phyloP scores from a whole-genome alignment of 2,329 filamentous ascomycete species.

The Dactylella cylindrospora region DNA sequence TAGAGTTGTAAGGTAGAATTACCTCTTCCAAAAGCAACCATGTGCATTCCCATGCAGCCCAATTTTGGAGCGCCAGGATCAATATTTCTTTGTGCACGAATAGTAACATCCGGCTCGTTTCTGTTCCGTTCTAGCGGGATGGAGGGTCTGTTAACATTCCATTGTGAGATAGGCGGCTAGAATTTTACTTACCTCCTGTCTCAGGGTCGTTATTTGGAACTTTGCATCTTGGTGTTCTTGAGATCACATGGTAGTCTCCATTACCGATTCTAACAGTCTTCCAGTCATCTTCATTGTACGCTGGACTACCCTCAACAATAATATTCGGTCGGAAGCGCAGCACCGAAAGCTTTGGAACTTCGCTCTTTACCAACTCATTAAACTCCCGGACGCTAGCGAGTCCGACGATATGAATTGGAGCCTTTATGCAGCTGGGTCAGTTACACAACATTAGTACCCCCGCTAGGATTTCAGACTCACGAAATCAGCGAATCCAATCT shows the following conservation, averaged over 20 bases:
- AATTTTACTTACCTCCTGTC: conserved; percentile 16
- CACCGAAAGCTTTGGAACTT: conserved; percentile 61
- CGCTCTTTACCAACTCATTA: conserved; percentile 60
- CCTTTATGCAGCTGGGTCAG: conserved; percentile 57
- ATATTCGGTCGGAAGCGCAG: conserved; percentile 72
- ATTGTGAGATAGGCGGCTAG: not conserved
- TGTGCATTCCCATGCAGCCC: conserved; percentile 43
- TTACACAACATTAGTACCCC: not conserved
- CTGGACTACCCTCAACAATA: conserved; percentile 64
- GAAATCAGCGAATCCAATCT: conserved; percentile 69
- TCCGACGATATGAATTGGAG: conserved; percentile 67
- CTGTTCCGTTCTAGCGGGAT: conserved; percentile 22
- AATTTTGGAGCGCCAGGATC: conserved; percentile 25
- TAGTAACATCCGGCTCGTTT: conserved; percentile 37
- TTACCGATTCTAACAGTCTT: conserved; percentile 56
- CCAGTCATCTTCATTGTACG: conserved; percentile 73
- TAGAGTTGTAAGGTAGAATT: not conserved
- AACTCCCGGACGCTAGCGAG: conserved; percentile 65
- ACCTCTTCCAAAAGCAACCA: conserved; percentile 34
- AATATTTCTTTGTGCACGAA: conserved; percentile 27
- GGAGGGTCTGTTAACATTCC: not conserved
- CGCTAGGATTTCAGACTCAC: conserved; percentile 53
- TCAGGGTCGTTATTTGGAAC: conserved; percentile 42
- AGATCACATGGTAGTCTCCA: conserved; percentile 37
- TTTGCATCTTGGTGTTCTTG: conserved; percentile 36